Evolutionary conservation across 331 rosid genomes (phyloP).

Genomic region (Malus hybrid): DNA sequence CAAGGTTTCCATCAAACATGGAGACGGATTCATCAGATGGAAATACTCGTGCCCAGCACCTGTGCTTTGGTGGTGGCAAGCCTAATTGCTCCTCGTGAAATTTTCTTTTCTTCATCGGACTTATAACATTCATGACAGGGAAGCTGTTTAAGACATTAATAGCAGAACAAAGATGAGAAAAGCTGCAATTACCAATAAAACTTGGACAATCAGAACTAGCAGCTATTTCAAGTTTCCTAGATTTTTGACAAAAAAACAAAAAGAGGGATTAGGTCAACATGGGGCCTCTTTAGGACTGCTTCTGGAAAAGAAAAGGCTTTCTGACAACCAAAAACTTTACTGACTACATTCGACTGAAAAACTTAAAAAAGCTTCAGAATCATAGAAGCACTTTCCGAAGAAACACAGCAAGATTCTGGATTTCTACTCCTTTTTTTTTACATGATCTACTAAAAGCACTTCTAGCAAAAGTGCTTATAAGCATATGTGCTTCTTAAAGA

Average conservation of each 20-base stretch:
- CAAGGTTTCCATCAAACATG: constrained; percentile 19
- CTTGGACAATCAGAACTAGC: not conserved
- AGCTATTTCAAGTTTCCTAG: not conserved
- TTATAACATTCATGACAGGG: constrained; percentile 10
- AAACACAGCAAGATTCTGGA: not conserved
- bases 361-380: not conserved
- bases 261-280: not conserved
- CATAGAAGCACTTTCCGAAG: not conserved
- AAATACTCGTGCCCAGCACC: constrained; percentile 32
- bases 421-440: too few species aligned
- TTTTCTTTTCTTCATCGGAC: constrained; percentile 58
- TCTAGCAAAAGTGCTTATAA: too few species aligned
- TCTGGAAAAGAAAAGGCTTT: not conserved
- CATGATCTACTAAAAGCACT: not conserved
- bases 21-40: constrained; percentile 22
- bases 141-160: constrained; percentile 25
- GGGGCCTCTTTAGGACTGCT: not conserved
- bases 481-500: not conserved
- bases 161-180: not conserved
- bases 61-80: constrained; percentile 55
- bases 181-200: not conserved
- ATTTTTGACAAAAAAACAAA: not conserved
- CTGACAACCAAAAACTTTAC: not conserved
- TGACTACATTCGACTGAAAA: not conserved
- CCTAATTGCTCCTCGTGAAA: constrained; percentile 50